A percentile compares a stretch with the other conserved stretches of the same genome.
phyloP scores from a whole-genome alignment of 2,329 filamentous ascomycete species.

The Diaporthe vexans region DNA sequence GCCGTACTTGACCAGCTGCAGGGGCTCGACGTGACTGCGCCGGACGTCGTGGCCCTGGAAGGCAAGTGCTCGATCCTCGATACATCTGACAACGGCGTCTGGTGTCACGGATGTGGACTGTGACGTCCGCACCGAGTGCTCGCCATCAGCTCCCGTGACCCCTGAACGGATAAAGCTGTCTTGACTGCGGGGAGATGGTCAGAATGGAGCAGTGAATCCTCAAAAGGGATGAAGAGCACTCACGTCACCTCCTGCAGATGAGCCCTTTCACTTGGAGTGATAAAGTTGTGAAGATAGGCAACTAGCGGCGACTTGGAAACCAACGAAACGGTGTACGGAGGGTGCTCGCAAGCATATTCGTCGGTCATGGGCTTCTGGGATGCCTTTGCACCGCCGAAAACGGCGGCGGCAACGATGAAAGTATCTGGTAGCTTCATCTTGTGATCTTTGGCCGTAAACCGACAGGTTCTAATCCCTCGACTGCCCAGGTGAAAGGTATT shows the following conservation, averaged over 20 bases:
- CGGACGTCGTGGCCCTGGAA: conserved; percentile 56
- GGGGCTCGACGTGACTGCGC: conserved; percentile 52
- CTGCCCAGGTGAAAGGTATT: neutral
- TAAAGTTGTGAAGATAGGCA: conserved; percentile 55
- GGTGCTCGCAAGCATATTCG: conserved; percentile 49
- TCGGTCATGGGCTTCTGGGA: conserved; percentile 46
- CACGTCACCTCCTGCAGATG: conserved; percentile 54
- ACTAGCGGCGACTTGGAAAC: conserved; percentile 55
- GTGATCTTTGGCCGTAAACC: neutral
- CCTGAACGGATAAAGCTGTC: conserved; percentile 54
- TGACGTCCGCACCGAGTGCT: conserved; percentile 51
- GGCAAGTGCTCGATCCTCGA: conserved; percentile 54
- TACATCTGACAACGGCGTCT: conserved; percentile 54
- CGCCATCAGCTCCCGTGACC: conserved; percentile 49
- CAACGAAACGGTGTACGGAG: conserved; percentile 51
- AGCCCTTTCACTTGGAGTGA: conserved; percentile 52
- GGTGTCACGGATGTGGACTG: conserved; percentile 55
- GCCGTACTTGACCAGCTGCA: conserved; percentile 57
- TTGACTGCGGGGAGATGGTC: conserved; percentile 46
- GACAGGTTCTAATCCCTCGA: neutral
- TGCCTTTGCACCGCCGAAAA: conserved; percentile 4
- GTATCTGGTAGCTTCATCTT: neutral
- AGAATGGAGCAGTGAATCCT: neutral
- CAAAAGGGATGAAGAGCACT: conserved; percentile 35
- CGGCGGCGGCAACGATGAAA: neutral